Evolutionary conservation across 192 early-diverging fungal species (phyloP).

Genomic region (Umbelopsis ramanniana): DNA sequence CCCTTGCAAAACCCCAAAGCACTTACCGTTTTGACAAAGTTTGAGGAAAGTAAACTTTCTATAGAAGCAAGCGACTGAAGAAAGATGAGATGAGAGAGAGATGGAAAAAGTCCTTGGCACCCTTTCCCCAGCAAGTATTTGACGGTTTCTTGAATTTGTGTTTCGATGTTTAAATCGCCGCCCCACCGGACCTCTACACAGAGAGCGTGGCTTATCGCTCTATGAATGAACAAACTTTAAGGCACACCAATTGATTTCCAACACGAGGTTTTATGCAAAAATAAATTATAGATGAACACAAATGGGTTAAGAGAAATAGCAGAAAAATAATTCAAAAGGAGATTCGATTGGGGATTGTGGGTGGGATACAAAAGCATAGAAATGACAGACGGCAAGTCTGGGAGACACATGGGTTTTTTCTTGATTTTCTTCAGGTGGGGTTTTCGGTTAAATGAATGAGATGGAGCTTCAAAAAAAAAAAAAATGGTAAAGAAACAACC

Average conservation of each 20-base stretch:
- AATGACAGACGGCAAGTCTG: no score
- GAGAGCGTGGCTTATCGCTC: slow-evolving; percentile 8
- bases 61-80: slow-evolving; percentile 19
- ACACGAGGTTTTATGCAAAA: not conserved
- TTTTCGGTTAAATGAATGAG: no score
- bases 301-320: not conserved
- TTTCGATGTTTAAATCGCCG: slow-evolving; percentile 7
- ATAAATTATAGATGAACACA: slow-evolving; percentile 9
- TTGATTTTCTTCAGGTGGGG: no score
- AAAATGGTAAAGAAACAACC: not conserved
- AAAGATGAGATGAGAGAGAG: slow-evolving; percentile 1
- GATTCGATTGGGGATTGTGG: not conserved
- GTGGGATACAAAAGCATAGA: no score
- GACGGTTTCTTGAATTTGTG: not conserved
- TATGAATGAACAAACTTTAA: no score
- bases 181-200: not conserved
- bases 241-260: no score
- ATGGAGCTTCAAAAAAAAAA: no score
- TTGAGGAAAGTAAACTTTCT: slow-evolving; percentile 14
- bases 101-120: not conserved
- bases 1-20: no score
- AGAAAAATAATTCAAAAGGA: not conserved
- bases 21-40: slow-evolving; percentile 37
- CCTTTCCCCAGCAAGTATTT: not conserved
- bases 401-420: no score